A percentile compares a stretch with the other conserved stretches of the same genome.
Evolutionary conservation across 1,139 yeast genomes (phyloP).

Genomic region (Nakaseomyces uthaithaninus): DNA sequence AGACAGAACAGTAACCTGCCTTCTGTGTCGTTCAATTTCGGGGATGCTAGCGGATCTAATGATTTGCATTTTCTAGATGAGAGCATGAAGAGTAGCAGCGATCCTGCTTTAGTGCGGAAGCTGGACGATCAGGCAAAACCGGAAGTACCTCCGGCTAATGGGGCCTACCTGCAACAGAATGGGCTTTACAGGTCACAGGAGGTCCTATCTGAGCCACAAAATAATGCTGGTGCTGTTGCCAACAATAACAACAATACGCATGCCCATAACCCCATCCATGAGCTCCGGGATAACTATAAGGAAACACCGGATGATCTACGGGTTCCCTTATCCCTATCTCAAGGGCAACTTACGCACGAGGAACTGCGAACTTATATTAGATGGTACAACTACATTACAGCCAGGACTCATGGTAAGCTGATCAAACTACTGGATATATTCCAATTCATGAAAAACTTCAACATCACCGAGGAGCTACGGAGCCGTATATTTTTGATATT

Average conservation of each 20-base stretch:
- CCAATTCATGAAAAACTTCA: constrained; percentile 54
- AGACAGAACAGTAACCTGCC: constrained; percentile 6
- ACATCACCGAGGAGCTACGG: constrained; percentile 38
- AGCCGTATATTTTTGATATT: constrained; percentile 45
- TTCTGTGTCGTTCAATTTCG: constrained; percentile 8
- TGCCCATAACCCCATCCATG: constrained; percentile 4
- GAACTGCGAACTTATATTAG: constrained; percentile 67
- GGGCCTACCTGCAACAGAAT: constrained; percentile 5
- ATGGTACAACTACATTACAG: constrained; percentile 67
- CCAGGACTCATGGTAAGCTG: constrained; percentile 48
- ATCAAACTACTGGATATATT: constrained; percentile 57
- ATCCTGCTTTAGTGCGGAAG: constrained; percentile 13
- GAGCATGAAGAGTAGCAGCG: constrained; percentile 5
- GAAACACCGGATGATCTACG: constrained; percentile 28
- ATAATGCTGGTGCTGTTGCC: not conserved
- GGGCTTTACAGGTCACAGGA: constrained; percentile 2
- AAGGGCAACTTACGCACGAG: constrained; percentile 51
- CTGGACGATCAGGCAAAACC: constrained; percentile 6
- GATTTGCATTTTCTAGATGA: constrained; percentile 1
- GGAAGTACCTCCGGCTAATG: constrained; percentile 10
- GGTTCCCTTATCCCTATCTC: constrained; percentile 55
- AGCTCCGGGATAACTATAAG: constrained; percentile 12
- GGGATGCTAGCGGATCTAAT: not conserved
- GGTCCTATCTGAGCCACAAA: not conserved
- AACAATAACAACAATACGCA: constrained; percentile 6